Evolutionary conservation across 2,329 filamentous ascomycete species (phyloP).

Genomic region (Spiromastix sp.): DNA sequence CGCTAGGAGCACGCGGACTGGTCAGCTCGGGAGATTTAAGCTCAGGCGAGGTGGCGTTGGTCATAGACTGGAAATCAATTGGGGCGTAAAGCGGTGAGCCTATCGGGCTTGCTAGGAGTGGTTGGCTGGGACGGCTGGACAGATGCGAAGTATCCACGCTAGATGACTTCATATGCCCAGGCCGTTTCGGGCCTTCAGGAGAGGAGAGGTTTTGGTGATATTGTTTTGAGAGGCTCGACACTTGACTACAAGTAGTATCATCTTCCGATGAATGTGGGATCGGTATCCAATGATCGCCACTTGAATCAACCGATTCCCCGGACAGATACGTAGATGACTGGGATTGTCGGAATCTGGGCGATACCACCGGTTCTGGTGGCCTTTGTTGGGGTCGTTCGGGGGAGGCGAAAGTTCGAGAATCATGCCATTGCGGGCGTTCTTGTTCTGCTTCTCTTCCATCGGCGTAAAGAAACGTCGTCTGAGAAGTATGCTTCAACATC

Average conservation of each 20-base stretch:
- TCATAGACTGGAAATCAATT: background rate
- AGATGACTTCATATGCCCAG: slow-evolving; percentile 12
- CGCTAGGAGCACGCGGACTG: slow-evolving; percentile 4
- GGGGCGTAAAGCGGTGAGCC: background rate
- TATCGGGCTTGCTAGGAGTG: slow-evolving; percentile 4
- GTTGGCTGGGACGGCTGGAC: slow-evolving; percentile 3
- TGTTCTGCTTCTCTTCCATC: slow-evolving; percentile 26
- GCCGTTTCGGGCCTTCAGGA: background rate
- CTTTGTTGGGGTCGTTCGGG: slow-evolving; percentile 3
- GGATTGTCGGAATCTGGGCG: slow-evolving; percentile 8
- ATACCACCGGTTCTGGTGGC: slow-evolving; percentile 5
- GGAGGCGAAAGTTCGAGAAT: slow-evolving; percentile 3
- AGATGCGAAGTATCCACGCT: slow-evolving; percentile 12
- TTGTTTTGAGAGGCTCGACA: no score
- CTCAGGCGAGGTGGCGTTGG: background rate
- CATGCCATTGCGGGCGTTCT: slow-evolving; percentile 14
- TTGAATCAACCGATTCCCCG: slow-evolving; percentile 21
- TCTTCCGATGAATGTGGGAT: no score
- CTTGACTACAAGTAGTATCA: no score
- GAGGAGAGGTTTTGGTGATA: background rate
- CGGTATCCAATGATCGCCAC: no score
- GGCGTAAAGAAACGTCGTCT: slow-evolving; percentile 26
- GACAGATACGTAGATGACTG: slow-evolving; percentile 19
- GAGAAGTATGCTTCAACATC: slow-evolving; percentile 12
- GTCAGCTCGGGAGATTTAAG: background rate